Base-by-base conservation (phyloP, 1,284 basidiomycete species). In the Rhodotorula sp. region DNA sequence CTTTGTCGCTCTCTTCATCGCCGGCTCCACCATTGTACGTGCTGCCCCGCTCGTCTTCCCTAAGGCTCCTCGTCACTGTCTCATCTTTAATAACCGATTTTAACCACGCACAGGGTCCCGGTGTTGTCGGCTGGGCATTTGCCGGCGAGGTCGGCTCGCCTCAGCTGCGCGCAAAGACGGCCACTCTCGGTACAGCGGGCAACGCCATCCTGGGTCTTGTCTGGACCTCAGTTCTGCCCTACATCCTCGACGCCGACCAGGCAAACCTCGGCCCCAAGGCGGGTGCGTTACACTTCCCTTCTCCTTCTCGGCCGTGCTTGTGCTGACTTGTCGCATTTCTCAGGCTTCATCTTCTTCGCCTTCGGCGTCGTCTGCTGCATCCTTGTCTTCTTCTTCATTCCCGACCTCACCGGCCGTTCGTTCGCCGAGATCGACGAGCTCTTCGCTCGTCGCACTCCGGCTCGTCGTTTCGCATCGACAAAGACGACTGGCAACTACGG, bases 141-240 rank as follows among this genome's bases (percentile, higher is more conserved):
- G 63, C 72, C 10, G 77, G 72, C n/a, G 77, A 78, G 55, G 48
- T 64, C 9, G 77, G 74, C 12, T 72, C 70, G 0, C 48, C 70
- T 4, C 65, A 70, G 17, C 70, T 77, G 3, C 62, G 75, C 23
- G 72, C 71, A 46, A 77, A 75, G 59, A 77, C 75, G 0, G 68
- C 71, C 1, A 69, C 75, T 1, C 60, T 75, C 34, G 75, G 71
- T 4, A 68, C 73, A 0, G 64, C 60, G 27, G 65, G 62, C 12
- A 75, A 75, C 70, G 76, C 74, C 41, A 52, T 72, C 57, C 62
- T 67, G n/a, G 74, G 72, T 7, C 55, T 71, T 25, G 64, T 76
- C 60, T 71, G 70, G 71, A 71, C 69, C 44, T 58, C 62, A 2
- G 67, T 69, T 17, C 60, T 76, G 16, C 75, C 75, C 7, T 77